phyloP scores from a whole-genome alignment of 805 yeast species.

The Wickerhamomyces hampshirensis region DNA sequence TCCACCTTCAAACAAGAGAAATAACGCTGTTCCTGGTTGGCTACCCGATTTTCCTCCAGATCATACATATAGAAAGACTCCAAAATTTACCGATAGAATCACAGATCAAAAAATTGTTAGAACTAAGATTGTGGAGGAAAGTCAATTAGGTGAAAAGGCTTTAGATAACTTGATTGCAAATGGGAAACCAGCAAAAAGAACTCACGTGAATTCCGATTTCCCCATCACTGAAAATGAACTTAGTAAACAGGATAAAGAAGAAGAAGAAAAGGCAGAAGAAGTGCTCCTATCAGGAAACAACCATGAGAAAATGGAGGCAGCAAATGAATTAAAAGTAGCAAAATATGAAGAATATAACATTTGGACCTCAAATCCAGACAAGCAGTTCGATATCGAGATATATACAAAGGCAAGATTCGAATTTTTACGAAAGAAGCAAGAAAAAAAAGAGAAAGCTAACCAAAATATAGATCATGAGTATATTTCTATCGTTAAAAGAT shows the following conservation, averaged over 20 bases:
- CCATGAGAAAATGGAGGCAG: not conserved
- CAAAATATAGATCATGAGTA: not conserved
- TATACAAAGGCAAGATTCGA: slow-evolving; percentile 47
- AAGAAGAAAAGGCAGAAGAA: slow-evolving; percentile 1
- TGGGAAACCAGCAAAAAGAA: slow-evolving; percentile 12
- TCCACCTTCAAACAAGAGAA: slow-evolving; percentile 40
- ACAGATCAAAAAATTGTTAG: slow-evolving; percentile 70
- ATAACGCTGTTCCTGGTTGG: slow-evolving; percentile 60
- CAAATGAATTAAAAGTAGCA: not conserved
- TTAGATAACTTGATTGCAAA: slow-evolving; percentile 50
- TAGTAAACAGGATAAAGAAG: slow-evolving; percentile 6
- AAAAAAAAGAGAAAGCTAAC: slow-evolving; percentile 5
- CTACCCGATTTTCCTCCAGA: slow-evolving; percentile 91
- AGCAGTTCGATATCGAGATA: slow-evolving; percentile 48
- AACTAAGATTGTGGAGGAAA: slow-evolving; percentile 72
- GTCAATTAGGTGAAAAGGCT: slow-evolving; percentile 75
- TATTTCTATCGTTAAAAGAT: slow-evolving; percentile 6
- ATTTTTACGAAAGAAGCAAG: slow-evolving; percentile 25
- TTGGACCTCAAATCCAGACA: slow-evolving; percentile 1
- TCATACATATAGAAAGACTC: slow-evolving; percentile 80
- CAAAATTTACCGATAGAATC: slow-evolving; percentile 55
- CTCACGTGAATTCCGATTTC: no score
- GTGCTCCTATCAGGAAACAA: not conserved
- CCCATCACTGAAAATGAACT: slow-evolving; percentile 8
- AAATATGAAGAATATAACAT: slow-evolving; percentile 10